Evolutionary conservation across 371 early-diverging fungal genomes (phyloP).

Genomic region (Entomophthora muscae): DNA sequence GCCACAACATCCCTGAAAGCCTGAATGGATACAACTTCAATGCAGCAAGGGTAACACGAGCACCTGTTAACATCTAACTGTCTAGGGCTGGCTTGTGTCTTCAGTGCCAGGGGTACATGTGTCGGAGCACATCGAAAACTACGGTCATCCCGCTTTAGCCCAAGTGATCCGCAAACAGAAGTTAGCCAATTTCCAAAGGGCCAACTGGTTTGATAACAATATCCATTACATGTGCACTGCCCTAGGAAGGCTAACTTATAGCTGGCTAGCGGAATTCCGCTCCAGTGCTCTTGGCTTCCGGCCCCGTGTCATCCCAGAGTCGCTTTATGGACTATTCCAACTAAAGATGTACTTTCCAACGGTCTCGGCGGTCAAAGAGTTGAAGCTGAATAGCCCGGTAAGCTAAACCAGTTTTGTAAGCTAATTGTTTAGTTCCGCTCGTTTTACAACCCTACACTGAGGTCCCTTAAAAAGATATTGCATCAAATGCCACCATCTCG

Average conservation of each 20-base stretch:
- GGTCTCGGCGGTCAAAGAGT: background rate
- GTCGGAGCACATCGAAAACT: background rate
- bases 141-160: slow-evolving; percentile 1
- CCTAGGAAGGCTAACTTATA: background rate
- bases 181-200: background rate
- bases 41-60: background rate
- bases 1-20: background rate
- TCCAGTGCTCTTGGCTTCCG: background rate
- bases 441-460: background rate
- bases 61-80: background rate
- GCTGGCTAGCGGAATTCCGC: background rate
- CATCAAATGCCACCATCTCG: background rate
- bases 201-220: background rate
- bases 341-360: slow-evolving; percentile 4
- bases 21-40: background rate
- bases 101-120: slow-evolving; percentile 4
- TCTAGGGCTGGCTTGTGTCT: background rate
- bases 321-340: background rate
- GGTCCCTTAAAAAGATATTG: background rate
- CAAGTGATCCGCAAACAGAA: background rate
- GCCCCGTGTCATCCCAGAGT: background rate
- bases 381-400: background rate
- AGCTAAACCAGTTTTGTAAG: background rate
- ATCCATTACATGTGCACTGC: slow-evolving; percentile 5
- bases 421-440: background rate